These are phyloP conservation scores for Mycena filopes DNA, from an alignment of 768 basidiomycete species.

Conservation along the genomic window DNA sequence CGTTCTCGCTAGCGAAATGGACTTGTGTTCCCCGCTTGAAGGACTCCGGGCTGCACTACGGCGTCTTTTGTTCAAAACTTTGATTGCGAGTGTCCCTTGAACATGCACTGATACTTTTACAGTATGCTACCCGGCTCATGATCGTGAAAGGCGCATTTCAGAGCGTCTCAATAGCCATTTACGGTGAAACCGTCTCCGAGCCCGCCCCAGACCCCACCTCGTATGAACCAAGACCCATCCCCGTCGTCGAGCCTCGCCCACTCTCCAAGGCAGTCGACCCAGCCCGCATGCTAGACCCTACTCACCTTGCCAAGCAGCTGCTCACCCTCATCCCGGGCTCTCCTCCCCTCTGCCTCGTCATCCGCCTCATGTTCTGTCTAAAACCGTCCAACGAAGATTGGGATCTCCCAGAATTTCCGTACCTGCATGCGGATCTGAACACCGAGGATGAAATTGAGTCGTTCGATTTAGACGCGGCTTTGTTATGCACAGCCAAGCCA, in stretches of 20 bases:
- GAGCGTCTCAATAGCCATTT: slow-evolving; percentile 71
- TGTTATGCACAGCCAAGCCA: slow-evolving; percentile 64
- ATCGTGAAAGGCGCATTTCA: slow-evolving; percentile 83
- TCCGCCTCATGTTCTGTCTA: slow-evolving; percentile 81
- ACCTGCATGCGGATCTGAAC: slow-evolving; percentile 71
- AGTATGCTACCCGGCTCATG: slow-evolving; percentile 83
- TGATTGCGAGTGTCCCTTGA: no score
- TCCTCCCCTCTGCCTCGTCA: slow-evolving; percentile 70
- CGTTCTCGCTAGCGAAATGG: no score
- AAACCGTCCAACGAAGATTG: slow-evolving; percentile 85
- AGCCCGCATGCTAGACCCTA: slow-evolving; percentile 68
- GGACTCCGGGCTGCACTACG: no score
- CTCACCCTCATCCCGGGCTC: slow-evolving; percentile 69
- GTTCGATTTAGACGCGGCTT: slow-evolving; percentile 69
- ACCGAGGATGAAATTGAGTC: slow-evolving; percentile 49
- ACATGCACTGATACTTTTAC: neutral
- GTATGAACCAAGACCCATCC: slow-evolving; percentile 57
- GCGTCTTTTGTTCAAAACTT: no score
- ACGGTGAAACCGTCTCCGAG: slow-evolving; percentile 66
- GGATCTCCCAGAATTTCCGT: slow-evolving; percentile 79
- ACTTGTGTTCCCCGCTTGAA: no score
- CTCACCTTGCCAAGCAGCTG: slow-evolving; percentile 67
- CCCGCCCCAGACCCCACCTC: slow-evolving; percentile 43
- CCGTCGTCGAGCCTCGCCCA: slow-evolving; percentile 45
- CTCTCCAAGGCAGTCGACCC: slow-evolving; percentile 69